phyloP scores from a whole-genome alignment of 164 flowering plant species.

The Magnolia officinalis region DNA sequence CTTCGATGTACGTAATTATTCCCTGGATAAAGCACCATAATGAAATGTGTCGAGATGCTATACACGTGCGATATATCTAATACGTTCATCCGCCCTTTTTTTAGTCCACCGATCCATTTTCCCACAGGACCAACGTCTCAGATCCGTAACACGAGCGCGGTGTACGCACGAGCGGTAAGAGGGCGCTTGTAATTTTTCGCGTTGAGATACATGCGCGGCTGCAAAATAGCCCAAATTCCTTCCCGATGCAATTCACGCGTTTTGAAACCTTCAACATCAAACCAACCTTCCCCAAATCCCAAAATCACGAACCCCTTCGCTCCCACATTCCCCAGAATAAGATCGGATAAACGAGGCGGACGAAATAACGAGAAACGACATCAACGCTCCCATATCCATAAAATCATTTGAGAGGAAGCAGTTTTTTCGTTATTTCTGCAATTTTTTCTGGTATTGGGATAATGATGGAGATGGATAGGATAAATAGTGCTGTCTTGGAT shows the following conservation, averaged over 20 bases:
- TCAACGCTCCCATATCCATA: background rate
- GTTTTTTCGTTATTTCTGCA: background rate
- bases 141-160: too few species aligned
- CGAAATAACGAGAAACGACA: background rate
- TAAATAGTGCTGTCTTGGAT: slow-evolving; percentile 40
- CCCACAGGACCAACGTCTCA: too few species aligned
- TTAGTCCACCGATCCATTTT: too few species aligned
- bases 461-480: slow-evolving; percentile 31
- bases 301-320: background rate
- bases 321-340: background rate
- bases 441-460: slow-evolving; percentile 6
- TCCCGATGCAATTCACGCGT: background rate
- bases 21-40: too few species aligned
- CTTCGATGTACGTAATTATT: too few species aligned
- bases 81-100: too few species aligned
- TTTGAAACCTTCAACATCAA: background rate
- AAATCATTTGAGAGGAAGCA: background rate
- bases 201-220: background rate
- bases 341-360: background rate
- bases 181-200: too few species aligned
- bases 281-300: background rate
- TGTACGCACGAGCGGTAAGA: too few species aligned
- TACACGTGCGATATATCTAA: too few species aligned
- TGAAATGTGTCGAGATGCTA: too few species aligned
- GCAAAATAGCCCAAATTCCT: background rate